Percentiles rank a stretch among this genome's conserved stretches.
Evolutionary conservation across 495 filamentous ascomycete species (phyloP).

Genomic region (Xylaria acuta): DNA sequence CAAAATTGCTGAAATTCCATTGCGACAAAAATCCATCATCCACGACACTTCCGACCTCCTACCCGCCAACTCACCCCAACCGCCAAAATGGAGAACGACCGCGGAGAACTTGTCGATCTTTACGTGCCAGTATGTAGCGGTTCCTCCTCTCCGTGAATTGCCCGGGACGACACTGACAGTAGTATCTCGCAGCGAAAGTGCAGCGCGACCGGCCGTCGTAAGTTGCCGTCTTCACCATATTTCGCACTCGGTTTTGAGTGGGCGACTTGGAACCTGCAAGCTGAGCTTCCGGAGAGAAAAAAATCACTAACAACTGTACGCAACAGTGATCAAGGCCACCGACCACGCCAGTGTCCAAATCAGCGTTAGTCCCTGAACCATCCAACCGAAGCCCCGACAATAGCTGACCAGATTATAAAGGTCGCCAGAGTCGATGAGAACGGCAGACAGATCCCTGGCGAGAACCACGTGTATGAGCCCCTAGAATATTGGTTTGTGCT

Average conservation of each 20-base stretch:
- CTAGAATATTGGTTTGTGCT: not conserved
- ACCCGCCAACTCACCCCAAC: constrained; percentile 23
- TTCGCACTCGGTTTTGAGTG: not conserved
- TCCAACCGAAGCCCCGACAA: constrained; percentile 46
- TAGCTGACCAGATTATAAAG: constrained; percentile 16
- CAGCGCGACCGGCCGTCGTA: constrained; percentile 81
- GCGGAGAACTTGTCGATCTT: constrained; percentile 99
- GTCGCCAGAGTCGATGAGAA: constrained; percentile 81
- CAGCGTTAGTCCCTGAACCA: constrained; percentile 46
- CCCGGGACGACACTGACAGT: constrained; percentile 17
- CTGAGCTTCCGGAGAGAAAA: not conserved
- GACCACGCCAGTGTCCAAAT: constrained; percentile 95
- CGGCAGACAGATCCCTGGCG: constrained; percentile 89
- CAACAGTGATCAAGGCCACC: constrained; percentile 94
- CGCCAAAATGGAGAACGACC: constrained; percentile 86
- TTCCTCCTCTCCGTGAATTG: not conserved
- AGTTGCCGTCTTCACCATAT: constrained; percentile 5
- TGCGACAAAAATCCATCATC: constrained; percentile 28
- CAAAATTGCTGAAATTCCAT: constrained; percentile 31
- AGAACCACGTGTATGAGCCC: constrained; percentile 83
- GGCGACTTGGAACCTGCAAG: not conserved
- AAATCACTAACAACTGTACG: not conserved
- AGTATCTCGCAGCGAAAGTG: constrained; percentile 79
- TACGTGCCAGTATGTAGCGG: constrained; percentile 54
- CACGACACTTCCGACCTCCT: constrained; percentile 21